These are phyloP conservation scores for Penicillium roqueforti DNA, from an alignment of 495 filamentous ascomycete species.

Conservation along the genomic window DNA sequence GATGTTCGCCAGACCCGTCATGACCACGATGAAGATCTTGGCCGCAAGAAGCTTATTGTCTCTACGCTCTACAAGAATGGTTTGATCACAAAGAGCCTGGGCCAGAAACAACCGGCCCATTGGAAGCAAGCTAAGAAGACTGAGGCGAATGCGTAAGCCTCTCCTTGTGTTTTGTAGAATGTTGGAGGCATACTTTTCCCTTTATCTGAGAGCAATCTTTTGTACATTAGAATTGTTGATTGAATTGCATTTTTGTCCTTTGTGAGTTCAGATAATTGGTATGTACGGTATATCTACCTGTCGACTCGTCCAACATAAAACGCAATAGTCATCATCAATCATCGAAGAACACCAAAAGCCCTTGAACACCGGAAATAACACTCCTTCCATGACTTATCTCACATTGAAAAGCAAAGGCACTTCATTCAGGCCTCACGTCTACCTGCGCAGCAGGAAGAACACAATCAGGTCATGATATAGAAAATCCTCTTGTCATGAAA, in stretches of 20 bases:
- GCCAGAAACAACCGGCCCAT: neutral
- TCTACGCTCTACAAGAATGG: conserved; percentile 62
- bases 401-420: conserved; percentile 2
- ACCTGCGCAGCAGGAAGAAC: neutral
- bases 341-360: neutral
- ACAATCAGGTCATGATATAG: conserved; percentile 67
- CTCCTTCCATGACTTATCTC: neutral
- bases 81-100: conserved; percentile 29
- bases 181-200: neutral
- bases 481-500: conserved; percentile 77
- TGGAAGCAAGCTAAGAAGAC: neutral
- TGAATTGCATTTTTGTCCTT: conserved; percentile 16
- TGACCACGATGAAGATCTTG: conserved; percentile 69
- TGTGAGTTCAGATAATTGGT: conserved; percentile 10
- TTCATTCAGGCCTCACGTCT: neutral
- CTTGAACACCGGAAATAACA: conserved; percentile 7
- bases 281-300: conserved; percentile 25
- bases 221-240: conserved; percentile 28
- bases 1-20: conserved; percentile 56
- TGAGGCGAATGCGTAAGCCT: neutral
- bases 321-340: conserved; percentile 1
- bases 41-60: conserved; percentile 82
- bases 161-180: conserved; percentile 14
- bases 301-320: conserved; percentile 6
- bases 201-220: conserved; percentile 20